These are phyloP conservation scores for Syzygium syzygioides DNA, from an alignment of 441 rosid genomes.

Conservation along the genomic window DNA sequence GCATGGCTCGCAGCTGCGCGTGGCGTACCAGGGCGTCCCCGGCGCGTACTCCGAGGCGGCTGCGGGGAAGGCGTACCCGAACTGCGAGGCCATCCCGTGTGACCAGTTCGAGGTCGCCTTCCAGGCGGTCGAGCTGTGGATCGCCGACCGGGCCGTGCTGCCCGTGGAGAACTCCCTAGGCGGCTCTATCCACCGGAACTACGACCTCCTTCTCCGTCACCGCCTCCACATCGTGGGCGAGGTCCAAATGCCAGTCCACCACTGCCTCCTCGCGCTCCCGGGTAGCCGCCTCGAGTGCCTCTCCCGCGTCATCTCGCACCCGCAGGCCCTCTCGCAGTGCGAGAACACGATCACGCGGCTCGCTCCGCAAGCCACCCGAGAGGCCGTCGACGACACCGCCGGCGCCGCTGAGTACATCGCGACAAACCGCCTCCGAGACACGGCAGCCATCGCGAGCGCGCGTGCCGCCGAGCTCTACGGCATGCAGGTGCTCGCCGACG, in stretches of 20 bases:
- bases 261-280: slow-evolving; percentile 85
- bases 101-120: slow-evolving; percentile 93
- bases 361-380: slow-evolving; percentile 68
- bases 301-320: slow-evolving; percentile 84
- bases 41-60: slow-evolving; percentile 97
- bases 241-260: slow-evolving; percentile 88
- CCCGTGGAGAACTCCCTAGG: slow-evolving; percentile 93
- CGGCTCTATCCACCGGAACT: slow-evolving; percentile 89
- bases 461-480: slow-evolving; percentile 95
- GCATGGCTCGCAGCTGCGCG: slow-evolving; percentile 84
- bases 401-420: slow-evolving; percentile 93
- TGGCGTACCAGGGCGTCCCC: slow-evolving; percentile 93
- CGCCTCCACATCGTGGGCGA: slow-evolving; percentile 95
- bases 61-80: slow-evolving; percentile 89
- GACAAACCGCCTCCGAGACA: slow-evolving; percentile 56
- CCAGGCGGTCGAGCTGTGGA: slow-evolving; percentile 95
- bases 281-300: slow-evolving; percentile 68
- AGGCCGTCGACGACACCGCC: slow-evolving; percentile 94
- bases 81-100: slow-evolving; percentile 92
- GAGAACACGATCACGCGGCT: slow-evolving; percentile 77
- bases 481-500: slow-evolving; percentile 65
- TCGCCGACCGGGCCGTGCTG: slow-evolving; percentile 85
- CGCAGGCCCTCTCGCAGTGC: slow-evolving; percentile 90
- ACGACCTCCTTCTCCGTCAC: slow-evolving; percentile 92
- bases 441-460: slow-evolving; percentile 88